A percentile compares a stretch with the other conserved stretches of the same genome.
Conservation (phyloP, 257 asterid genomes). For the Petunia secreta region DNA sequence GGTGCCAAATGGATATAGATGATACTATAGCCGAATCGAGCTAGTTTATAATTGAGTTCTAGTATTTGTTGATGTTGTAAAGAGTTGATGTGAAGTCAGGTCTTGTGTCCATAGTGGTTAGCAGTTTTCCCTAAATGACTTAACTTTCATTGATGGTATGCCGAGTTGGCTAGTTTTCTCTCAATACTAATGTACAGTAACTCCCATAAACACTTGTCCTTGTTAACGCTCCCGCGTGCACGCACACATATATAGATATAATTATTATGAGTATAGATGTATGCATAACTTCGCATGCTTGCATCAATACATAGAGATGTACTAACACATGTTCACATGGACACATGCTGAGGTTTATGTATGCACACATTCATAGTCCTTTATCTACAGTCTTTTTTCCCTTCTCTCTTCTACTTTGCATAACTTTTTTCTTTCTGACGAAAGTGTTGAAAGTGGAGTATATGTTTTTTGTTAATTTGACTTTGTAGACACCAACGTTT, state of each 20-base stretch:
- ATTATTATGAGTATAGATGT: not conserved
- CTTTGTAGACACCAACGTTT: not conserved
- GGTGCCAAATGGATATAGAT: not conserved
- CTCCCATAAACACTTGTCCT: not conserved
- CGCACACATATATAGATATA: too few species aligned
- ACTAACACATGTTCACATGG: not conserved
- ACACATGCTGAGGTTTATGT: not conserved
- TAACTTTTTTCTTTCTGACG: slow-evolving; percentile 7
- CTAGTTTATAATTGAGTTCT: not conserved
- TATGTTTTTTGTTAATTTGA: not conserved
- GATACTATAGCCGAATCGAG: not conserved
- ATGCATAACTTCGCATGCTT: not conserved
- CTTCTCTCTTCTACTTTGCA: not conserved
- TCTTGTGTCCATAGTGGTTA: too few species aligned
- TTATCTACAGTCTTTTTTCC: slow-evolving; percentile 8
- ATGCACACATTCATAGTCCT: not conserved
- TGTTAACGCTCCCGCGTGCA: too few species aligned
- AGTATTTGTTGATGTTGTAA: not conserved
- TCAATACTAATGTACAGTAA: not conserved
- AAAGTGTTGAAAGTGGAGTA: not conserved
- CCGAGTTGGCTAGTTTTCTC: not conserved
- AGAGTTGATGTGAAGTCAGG: not conserved
- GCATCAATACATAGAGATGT: slow-evolving; percentile 9
- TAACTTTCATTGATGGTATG: not conserved
- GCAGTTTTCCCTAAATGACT: too few species aligned